Evolutionary conservation across 257 asterid species (phyloP), one percentile per base, ranked within the genome.

Genomic region (Forsythia viridissima): DNA sequence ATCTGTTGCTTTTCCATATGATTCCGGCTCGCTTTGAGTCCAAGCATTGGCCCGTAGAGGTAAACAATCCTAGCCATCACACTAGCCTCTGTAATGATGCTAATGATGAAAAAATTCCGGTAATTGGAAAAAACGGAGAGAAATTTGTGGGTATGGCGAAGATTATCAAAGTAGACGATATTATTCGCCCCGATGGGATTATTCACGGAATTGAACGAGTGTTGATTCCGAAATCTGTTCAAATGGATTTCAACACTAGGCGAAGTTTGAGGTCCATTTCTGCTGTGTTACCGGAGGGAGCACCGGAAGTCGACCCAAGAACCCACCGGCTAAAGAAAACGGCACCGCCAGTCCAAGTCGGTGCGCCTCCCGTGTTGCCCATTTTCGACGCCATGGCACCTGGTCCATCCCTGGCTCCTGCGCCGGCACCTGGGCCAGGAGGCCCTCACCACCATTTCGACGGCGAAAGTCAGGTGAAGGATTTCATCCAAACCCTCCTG

Each of bases 381-480:
- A 61, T 93, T 3, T 89, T 65, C 84, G 89, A 85, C 72, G 99
- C 99, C 51, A 0, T 95, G 87, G 97, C 97, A 3, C 99, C 99
- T 3, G 99, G 98, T 1, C 99, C 99, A 0, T 88, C 97, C 0
- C 85, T 95, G 16, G 97, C 99, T 0, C 99, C 99, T 3, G 97
- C 98, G 0, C 97, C 99, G 0, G 99, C 99, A 0, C 99, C 99
- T 0, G 99, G 98, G 0, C 99, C 99, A 0, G 99, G 99, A 2
- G 98, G 97, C 4, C 93, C 91, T 6, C 97, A 86, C 89, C 96
- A 87, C 86, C 98, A 94, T 85, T 94, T 94, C 82, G 96, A 95
- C 83, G 99, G 98, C 3, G 97, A 93, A 76, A 86, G 90, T 4
- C 98, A 95, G 83, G 98, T 95, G 41, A 93, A 93, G 77, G 99